Conservation (phyloP, 495 filamentous ascomycete species). For the Podospora appendiculata region DNA sequence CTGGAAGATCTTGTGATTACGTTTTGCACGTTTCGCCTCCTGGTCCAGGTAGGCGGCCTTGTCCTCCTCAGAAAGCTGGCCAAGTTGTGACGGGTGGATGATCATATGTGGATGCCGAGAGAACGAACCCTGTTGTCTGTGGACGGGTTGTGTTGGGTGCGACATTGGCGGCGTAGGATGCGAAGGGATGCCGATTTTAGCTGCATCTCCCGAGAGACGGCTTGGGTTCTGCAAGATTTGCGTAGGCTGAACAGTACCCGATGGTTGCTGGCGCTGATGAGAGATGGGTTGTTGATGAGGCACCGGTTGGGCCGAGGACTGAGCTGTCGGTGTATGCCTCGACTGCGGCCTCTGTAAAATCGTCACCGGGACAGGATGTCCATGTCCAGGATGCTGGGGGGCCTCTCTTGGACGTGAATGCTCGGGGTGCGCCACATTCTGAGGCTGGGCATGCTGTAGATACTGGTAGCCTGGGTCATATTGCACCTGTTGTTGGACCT, state of each 20-base stretch:
- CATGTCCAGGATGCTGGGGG: conserved; percentile 21
- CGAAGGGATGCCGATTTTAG: conserved; percentile 19
- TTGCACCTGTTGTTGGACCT: conserved; percentile 22
- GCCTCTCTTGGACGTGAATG: conserved; percentile 19
- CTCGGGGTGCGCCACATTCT: conserved; percentile 16
- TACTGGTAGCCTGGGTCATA: conserved; percentile 18
- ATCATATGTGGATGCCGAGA: conserved; percentile 34
- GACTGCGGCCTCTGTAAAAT: conserved; percentile 39
- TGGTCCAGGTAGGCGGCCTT: conserved; percentile 75
- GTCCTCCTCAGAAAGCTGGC: conserved; percentile 68
- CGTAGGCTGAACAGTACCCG: conserved; percentile 40
- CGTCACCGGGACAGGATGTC: conserved; percentile 27
- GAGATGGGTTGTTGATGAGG: conserved; percentile 30
- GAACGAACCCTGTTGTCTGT: conserved; percentile 31
- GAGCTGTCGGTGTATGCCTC: conserved; percentile 24
- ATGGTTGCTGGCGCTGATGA: conserved; percentile 42
- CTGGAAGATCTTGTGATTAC: conserved; percentile 95
- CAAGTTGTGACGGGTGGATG: conserved; percentile 67
- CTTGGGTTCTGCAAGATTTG: conserved; percentile 49
- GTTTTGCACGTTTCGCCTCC: conserved; percentile 90
- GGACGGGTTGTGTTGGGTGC: conserved; percentile 20
- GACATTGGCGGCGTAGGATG: conserved; percentile 15
- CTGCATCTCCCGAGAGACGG: conserved; percentile 30
- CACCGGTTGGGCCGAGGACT: conserved; percentile 18
- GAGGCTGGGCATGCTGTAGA: conserved; percentile 19